Percentiles rank a stretch among this genome's conserved stretches.
These are phyloP conservation scores for Mortierella hygrophila DNA, from an alignment of 192 early-diverging fungal genomes.

Conservation along the genomic window DNA sequence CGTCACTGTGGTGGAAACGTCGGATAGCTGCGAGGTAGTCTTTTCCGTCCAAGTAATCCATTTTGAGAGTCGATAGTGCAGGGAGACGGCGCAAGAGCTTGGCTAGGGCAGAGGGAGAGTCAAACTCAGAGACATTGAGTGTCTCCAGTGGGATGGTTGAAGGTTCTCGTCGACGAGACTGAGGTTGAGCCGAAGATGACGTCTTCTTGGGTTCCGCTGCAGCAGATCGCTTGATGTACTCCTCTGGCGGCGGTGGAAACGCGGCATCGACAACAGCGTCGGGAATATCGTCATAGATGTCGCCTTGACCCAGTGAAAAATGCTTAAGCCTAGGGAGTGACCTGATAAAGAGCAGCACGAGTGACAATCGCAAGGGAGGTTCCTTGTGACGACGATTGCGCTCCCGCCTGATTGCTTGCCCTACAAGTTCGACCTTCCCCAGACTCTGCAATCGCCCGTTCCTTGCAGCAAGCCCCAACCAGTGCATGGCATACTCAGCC, in stretches of 20 bases:
- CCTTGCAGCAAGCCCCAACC: neutral
- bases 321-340: neutral
- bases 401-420: neutral
- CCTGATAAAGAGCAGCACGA: neutral
- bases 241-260: neutral
- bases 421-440: neutral
- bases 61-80: neutral
- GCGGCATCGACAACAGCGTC: neutral
- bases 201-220: neutral
- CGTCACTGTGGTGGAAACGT: neutral
- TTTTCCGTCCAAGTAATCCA: neutral
- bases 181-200: neutral
- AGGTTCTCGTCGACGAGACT: neutral
- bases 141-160: neutral
- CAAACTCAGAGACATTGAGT: neutral
- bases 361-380: neutral
- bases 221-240: neutral
- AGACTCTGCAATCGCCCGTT: neutral
- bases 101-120: neutral
- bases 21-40: neutral
- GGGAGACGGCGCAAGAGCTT: conserved; percentile 1
- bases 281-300: neutral
- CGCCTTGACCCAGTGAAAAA: neutral
- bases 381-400: neutral
- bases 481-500: neutral